phyloP scores from a whole-genome alignment of 2,329 filamentous ascomycete species.

The Aquanectria penicillioides region DNA sequence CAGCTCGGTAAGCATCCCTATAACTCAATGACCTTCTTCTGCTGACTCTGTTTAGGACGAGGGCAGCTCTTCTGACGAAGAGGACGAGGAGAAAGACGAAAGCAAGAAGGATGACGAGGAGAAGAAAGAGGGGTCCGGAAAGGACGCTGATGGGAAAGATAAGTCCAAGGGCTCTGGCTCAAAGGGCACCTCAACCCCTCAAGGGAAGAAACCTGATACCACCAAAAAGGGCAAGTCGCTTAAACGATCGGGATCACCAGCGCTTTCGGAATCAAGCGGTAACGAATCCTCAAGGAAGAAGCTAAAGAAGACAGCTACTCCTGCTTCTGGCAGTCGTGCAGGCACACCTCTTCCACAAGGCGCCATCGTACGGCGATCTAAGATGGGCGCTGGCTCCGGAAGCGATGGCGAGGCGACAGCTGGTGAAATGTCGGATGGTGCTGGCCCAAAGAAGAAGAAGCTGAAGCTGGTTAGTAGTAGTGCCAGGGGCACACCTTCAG shows the following conservation, averaged over 20 bases:
- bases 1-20: conserved; percentile 46
- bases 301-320: conserved; percentile 70
- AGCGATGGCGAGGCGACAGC: conserved; percentile 80
- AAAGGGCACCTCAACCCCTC: conserved; percentile 72
- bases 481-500: conserved; percentile 62
- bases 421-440: conserved; percentile 72
- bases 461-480: conserved; percentile 62
- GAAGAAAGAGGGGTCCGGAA: conserved; percentile 57
- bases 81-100: conserved; percentile 65
- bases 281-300: conserved; percentile 87
- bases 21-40: not conserved
- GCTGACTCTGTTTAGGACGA: conserved; percentile 56
- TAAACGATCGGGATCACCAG: conserved; percentile 87
- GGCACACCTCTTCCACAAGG: conserved; percentile 63
- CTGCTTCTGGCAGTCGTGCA: conserved; percentile 63
- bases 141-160: conserved; percentile 56
- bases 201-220: conserved; percentile 56
- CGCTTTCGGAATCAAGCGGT: conserved; percentile 89
- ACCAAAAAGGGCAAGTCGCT: conserved; percentile 69
- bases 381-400: conserved; percentile 65
- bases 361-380: conserved; percentile 51
- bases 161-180: conserved; percentile 64
- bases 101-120: conserved; percentile 64
- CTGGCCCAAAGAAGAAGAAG: conserved; percentile 61
- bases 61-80: conserved; percentile 52